phyloP scores from a whole-genome alignment of 2,329 filamentous ascomycete species.

The Akanthomyces muscarius region DNA sequence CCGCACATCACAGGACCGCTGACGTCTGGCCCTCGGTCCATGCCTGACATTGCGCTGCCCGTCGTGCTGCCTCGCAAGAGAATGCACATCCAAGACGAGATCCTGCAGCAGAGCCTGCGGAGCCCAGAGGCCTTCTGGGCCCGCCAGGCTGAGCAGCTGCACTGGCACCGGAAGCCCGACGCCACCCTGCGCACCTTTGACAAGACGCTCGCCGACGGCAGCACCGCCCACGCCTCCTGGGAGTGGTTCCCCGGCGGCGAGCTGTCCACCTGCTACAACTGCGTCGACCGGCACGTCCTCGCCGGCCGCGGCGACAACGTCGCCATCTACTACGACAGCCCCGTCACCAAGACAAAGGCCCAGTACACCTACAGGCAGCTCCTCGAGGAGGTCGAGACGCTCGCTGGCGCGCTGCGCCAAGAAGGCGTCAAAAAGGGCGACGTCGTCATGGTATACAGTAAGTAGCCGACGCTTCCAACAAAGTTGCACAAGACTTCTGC shows the following conservation, averaged over 20 bases:
- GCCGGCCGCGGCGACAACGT: slow-evolving; percentile 68
- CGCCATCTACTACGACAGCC: slow-evolving; percentile 84
- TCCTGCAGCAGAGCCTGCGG: slow-evolving; percentile 36
- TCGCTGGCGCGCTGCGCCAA: slow-evolving; percentile 77
- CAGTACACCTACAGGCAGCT: slow-evolving; percentile 71
- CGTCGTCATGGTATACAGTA: slow-evolving; percentile 86
- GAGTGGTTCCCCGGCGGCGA: slow-evolving; percentile 86
- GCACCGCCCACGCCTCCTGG: slow-evolving; percentile 69
- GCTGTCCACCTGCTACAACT: slow-evolving; percentile 90
- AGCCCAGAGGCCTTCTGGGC: slow-evolving; percentile 65
- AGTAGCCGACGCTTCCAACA: slow-evolving; percentile 25
- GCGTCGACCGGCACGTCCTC: slow-evolving; percentile 81
- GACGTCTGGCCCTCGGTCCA: no score
- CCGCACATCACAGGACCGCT: not conserved
- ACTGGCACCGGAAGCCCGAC: slow-evolving; percentile 76
- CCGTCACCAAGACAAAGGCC: slow-evolving; percentile 70
- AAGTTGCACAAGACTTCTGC: not conserved
- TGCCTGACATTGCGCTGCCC: not conserved
- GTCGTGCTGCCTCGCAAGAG: not conserved
- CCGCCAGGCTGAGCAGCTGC: slow-evolving; percentile 66
- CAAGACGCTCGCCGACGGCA: slow-evolving; percentile 60
- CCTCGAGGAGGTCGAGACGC: slow-evolving; percentile 72
- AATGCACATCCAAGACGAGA: slow-evolving; percentile 24
- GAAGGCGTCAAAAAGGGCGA: slow-evolving; percentile 80
- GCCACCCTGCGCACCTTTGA: slow-evolving; percentile 55